Evolutionary conservation across 257 asterid genomes (phyloP), one percentile per base, ranked within the genome.

Genomic region (Solanum lignicaule): DNA sequence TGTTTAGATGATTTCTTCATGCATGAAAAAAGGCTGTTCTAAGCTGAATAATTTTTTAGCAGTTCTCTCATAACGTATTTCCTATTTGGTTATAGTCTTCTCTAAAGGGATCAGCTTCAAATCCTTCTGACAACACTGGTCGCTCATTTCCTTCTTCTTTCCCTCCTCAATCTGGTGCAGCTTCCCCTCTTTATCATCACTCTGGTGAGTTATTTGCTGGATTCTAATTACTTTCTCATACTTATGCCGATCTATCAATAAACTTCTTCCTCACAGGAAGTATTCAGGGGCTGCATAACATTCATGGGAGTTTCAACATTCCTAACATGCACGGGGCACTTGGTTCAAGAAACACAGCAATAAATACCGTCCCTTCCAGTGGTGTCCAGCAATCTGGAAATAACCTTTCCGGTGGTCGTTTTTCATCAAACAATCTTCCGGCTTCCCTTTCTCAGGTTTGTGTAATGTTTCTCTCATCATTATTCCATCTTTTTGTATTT

Each of bases 301-400:
- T 94, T 84, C 97, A 94, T 66, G 95, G 94, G 90, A 90, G 92
- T 90, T 95, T 91, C 91, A 94, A 92, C 87, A 89, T 93, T 90
- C 92, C 98, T 41, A 96, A 93, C 88, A 91, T 96, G 90, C 92
- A 95, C 2, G 93, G 93, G 15, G 89, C 95, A 72, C 94, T 92
- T 91, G 93, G 92, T 83, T 92, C 99, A 83, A 96, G 97, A 93
- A 96, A 87, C 91, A 91, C 98, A 8, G 75, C 92, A 38, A 93
- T 92, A 91, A 90, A 92, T 86, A 91, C 91, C 69, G 94, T 94
- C 89, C 94, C 94, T 88, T 92, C 95, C 71, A 93, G 90, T 86
- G 93, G 93, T 85, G 94, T 94, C 87, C 98, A 93, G 88, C 98
- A 94, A 92, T 91, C 95, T 88, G 98, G 98, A 83, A 92, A 88